Percentiles rank a stretch among this genome's conserved stretches.
Conservation (phyloP, 768 basidiomycete species). For the Dacryopinax primogenitus region DNA sequence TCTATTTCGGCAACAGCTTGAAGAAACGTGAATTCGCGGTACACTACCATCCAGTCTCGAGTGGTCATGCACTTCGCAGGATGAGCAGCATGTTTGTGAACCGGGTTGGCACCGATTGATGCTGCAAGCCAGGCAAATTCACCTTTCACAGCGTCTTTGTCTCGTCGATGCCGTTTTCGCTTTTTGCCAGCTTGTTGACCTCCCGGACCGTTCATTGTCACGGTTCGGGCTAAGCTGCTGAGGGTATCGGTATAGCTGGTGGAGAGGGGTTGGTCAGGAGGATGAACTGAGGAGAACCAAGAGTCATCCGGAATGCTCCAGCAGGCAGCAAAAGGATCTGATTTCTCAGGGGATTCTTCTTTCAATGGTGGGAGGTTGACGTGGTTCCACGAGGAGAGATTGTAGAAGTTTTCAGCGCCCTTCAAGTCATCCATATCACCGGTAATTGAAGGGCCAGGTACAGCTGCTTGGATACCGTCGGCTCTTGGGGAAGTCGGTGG, state of each 20-base stretch:
- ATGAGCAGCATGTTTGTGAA: slow-evolving; percentile 53
- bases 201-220: neutral
- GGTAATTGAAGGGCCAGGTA: neutral
- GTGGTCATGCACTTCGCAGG: slow-evolving; percentile 68
- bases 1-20: slow-evolving; percentile 80
- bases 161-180: neutral
- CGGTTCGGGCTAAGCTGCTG: neutral
- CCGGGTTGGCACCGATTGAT: slow-evolving; percentile 60
- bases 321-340: neutral
- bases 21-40: slow-evolving; percentile 61
- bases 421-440: neutral
- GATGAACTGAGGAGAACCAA: slow-evolving; percentile 1
- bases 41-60: slow-evolving; percentile 70
- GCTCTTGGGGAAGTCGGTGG: neutral
- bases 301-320: slow-evolving; percentile 1
- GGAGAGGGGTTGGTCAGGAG: neutral
- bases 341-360: neutral
- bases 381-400: neutral
- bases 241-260: neutral
- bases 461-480: neutral
- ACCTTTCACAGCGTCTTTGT: neutral
- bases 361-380: neutral
- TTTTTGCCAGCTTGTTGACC: neutral
- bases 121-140: slow-evolving; percentile 26
- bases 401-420: neutral